phyloP scores from a whole-genome alignment of 179 eudicot genomes.

The Pouteria campechiana region DNA sequence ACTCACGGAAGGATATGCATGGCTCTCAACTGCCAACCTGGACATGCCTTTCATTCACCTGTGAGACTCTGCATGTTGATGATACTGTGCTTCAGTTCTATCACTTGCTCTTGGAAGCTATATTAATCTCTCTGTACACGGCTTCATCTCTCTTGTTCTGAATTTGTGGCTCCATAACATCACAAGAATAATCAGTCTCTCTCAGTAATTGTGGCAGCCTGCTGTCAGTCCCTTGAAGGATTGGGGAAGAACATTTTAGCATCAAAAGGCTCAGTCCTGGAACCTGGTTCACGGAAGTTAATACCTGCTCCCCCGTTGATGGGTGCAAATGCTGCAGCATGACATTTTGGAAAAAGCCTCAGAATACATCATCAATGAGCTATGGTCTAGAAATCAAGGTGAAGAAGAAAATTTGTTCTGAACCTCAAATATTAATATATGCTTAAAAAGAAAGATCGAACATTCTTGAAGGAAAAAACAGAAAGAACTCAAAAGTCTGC shows the following conservation, averaged over 20 bases:
- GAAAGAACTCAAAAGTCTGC: background rate
- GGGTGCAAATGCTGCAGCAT: constrained; percentile 84
- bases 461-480: background rate
- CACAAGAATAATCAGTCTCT: no score
- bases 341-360: background rate
- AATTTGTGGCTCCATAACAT: no score
- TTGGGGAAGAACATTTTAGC: constrained; percentile 45
- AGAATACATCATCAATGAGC: background rate
- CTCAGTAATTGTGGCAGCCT: no score
- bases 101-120: no score
- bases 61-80: no score
- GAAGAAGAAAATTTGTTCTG: background rate
- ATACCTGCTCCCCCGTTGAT: constrained; percentile 40
- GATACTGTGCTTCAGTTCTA: no score
- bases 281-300: constrained; percentile 17
- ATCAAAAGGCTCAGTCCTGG: constrained; percentile 52
- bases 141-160: no score
- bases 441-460: background rate
- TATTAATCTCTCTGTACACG: no score
- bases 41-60: no score
- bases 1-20: no score
- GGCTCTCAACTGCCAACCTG: no score
- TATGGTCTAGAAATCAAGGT: background rate
- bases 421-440: background rate
- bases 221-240: constrained; percentile 27